Percentiles rank a stretch among this genome's conserved stretches.
Evolutionary conservation across 2,329 filamentous ascomycete species (phyloP).

Genomic region (Amauroascus verrucosus): DNA sequence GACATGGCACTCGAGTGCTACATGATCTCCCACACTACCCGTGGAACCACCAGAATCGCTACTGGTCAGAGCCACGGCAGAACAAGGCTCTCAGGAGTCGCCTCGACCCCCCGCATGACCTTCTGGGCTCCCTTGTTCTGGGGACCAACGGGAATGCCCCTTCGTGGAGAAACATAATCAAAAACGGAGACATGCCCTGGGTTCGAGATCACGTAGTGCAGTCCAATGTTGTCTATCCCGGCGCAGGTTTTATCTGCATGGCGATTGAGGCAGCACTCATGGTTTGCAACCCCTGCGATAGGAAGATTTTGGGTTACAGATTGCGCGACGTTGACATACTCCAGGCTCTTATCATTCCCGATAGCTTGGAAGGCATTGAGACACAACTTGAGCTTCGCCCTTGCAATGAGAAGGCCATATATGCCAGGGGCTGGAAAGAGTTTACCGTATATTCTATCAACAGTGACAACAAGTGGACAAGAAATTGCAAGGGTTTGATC

Average conservation of each 20-base stretch:
- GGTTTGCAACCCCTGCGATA: neutral
- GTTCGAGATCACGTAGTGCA: slow-evolving; percentile 20
- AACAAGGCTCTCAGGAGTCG: slow-evolving; percentile 14
- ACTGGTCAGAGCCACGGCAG: slow-evolving; percentile 18
- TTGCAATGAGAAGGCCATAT: neutral
- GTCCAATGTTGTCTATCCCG: slow-evolving; percentile 24
- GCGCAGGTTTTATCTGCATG: slow-evolving; percentile 26
- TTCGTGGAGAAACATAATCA: slow-evolving; percentile 33
- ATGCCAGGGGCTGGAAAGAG: neutral
- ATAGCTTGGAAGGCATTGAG: neutral
- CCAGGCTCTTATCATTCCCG: neutral
- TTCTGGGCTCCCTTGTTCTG: slow-evolving; percentile 20
- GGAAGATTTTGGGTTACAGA: neutral
- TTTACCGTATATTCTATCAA: neutral
- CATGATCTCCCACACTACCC: slow-evolving; percentile 16
- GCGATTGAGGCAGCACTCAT: slow-evolving; percentile 26
- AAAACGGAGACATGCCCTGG: slow-evolving; percentile 21
- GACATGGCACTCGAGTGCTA: neutral
- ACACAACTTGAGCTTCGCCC: neutral
- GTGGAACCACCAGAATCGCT: slow-evolving; percentile 13
- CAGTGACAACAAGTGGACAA: neutral
- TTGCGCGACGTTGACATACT: neutral
- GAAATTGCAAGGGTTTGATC: neutral
- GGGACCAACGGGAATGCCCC: slow-evolving; percentile 24
- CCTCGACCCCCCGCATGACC: slow-evolving; percentile 15